A percentile compares a stretch with the other conserved stretches of the same genome.
These are phyloP conservation scores for Globisporangium cederbergense DNA, from an alignment of 352 stramenopile species.

Conservation along the genomic window DNA sequence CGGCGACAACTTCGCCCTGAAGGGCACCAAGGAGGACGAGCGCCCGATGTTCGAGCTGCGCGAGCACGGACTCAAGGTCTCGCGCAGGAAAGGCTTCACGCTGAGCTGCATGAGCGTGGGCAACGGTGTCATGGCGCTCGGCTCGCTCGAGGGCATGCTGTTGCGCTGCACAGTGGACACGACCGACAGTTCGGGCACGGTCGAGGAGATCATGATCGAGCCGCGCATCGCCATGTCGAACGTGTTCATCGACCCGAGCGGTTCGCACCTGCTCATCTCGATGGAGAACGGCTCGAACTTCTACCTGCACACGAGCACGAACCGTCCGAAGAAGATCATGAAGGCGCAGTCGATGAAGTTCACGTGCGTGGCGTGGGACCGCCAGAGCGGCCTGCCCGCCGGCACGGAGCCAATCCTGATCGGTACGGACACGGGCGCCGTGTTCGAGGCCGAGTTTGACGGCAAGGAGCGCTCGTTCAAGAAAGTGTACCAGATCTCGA, in stretches of 20 bases:
- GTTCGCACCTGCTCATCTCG: conserved; percentile 73
- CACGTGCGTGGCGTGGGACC: conserved; percentile 79
- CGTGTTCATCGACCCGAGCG: conserved; percentile 82
- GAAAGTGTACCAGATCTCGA: conserved; percentile 88
- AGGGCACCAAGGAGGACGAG: conserved; percentile 56
- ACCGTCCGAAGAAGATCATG: conserved; percentile 83
- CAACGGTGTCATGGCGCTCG: conserved; percentile 79
- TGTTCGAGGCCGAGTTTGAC: conserved; percentile 85
- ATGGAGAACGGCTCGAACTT: conserved; percentile 90
- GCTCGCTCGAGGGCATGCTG: conserved; percentile 78
- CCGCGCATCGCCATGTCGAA: conserved; percentile 77
- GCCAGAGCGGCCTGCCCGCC: conserved; percentile 60
- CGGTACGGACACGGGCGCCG: conserved; percentile 69
- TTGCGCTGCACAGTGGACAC: conserved; percentile 75
- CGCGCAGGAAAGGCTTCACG: conserved; percentile 81
- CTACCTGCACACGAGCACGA: conserved; percentile 73
- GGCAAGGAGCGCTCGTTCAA: conserved; percentile 85
- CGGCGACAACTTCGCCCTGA: conserved; percentile 32
- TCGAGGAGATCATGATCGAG: conserved; percentile 90
- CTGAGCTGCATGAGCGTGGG: conserved; percentile 76
- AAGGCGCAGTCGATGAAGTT: conserved; percentile 79
- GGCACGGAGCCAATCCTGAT: conserved; percentile 70
- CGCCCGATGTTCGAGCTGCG: conserved; percentile 83
- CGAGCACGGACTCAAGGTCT: conserved; percentile 86
- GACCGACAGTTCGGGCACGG: conserved; percentile 60